phyloP scores from a whole-genome alignment of 2,329 filamentous ascomycete genomes.

The Aspergillus puulaauensis region DNA sequence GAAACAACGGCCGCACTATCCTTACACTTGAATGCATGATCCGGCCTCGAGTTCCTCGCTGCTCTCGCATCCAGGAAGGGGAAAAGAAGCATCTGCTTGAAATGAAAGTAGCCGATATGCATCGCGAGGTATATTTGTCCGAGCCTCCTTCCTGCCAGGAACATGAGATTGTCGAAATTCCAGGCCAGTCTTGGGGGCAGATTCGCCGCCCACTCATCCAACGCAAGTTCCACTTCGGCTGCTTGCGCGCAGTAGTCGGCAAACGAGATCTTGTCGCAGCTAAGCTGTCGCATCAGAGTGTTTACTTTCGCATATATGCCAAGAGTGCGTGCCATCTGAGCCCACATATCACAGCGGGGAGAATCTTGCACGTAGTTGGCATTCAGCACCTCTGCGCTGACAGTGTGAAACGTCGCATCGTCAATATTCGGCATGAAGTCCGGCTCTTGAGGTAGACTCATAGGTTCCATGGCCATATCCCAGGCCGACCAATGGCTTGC shows the following conservation, averaged over 20 bases:
- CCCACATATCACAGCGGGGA: constrained; percentile 22
- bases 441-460: not conserved
- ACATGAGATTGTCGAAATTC: constrained; percentile 14
- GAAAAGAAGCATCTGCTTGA: constrained; percentile 24
- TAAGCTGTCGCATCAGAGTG: constrained; percentile 15
- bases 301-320: constrained; percentile 20
- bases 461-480: constrained; percentile 21
- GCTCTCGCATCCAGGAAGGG: constrained; percentile 19
- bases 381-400: constrained; percentile 7
- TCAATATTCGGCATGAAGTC: constrained; percentile 16
- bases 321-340: constrained; percentile 20
- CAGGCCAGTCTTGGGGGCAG: constrained; percentile 16
- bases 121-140: constrained; percentile 22
- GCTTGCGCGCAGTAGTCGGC: constrained; percentile 16
- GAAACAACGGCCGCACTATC: constrained; percentile 17
- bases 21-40: constrained; percentile 17
- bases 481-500: constrained; percentile 21
- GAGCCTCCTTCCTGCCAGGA: constrained; percentile 13
- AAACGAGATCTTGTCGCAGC: constrained; percentile 16
- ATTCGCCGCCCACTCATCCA: constrained; percentile 17
- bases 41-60: not conserved
- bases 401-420: constrained; percentile 18
- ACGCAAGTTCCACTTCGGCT: constrained; percentile 5
- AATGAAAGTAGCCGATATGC: constrained; percentile 24
- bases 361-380: not conserved